Conservation (phyloP, 1,284 basidiomycete species). For the Porogramme epimiltina region DNA sequence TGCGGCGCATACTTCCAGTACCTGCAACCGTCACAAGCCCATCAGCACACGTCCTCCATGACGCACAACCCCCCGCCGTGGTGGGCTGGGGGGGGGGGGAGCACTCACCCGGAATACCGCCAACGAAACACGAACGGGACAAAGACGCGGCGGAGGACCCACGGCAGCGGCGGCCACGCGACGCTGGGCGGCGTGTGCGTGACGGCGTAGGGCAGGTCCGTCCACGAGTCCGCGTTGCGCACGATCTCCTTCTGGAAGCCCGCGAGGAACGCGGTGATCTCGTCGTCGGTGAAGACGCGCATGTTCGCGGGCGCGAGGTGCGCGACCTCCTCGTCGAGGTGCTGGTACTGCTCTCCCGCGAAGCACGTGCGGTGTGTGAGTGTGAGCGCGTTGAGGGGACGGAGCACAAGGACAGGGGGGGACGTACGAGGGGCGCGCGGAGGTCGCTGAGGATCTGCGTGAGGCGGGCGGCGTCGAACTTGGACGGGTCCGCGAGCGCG, state of each 20-base stretch:
- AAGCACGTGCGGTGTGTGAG: no score
- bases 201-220: conserved; percentile 38
- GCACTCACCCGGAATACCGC: conserved; percentile 36
- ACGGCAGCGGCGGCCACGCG: conserved; percentile 41
- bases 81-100: no score
- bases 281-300: conserved; percentile 28
- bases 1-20: conserved; percentile 44
- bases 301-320: conserved; percentile 30
- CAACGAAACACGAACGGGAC: conserved; percentile 37
- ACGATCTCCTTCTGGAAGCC: conserved; percentile 35
- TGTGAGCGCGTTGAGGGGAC: not conserved
- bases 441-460: conserved; percentile 20
- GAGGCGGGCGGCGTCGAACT: conserved; percentile 32
- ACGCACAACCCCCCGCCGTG: no score
- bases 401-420: no score
- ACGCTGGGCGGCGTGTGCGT: conserved; percentile 39
- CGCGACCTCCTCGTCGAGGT: conserved; percentile 39
- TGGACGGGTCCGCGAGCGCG: conserved; percentile 28
- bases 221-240: conserved; percentile 32
- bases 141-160: conserved; percentile 37
- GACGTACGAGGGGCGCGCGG: conserved; percentile 33
- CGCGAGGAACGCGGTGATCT: conserved; percentile 29
- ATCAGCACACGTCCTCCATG: not conserved
- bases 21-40: conserved; percentile 16
- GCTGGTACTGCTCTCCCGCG: no score